Base-by-base conservation (phyloP, 2,329 filamentous ascomycete genomes). In the Arthrobotrys megalospora region DNA sequence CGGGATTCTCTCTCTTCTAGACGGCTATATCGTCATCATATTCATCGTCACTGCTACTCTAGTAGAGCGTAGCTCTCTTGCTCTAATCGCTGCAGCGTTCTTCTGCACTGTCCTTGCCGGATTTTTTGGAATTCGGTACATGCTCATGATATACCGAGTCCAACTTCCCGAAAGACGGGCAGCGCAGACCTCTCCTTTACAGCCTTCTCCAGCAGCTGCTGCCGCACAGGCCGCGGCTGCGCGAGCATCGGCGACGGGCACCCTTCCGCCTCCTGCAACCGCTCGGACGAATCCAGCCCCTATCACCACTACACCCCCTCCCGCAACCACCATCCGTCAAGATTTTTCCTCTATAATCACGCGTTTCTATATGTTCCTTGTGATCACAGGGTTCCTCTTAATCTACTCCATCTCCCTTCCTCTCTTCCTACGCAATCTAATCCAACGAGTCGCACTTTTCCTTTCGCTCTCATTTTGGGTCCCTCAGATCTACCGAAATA, bases 401-500 rank as follows among this genome's bases (percentile, higher is more conserved):
- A 85, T 90, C 38, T 88, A 88, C 11, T 90, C 90, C 6, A 86
- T 86, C 16, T 88, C 89, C 1, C 91, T 90, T 89, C 86, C 88
- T 0, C 83, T 84, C 6, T 82, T 88, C 48, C 65, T 79, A 41
- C 89, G 90, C 41, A 85, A 87, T 24, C 82, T 86, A 63, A 91
- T 91, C 83, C 86, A 89, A 81, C 89, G 94, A 83, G 80, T 87
- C 1, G 85, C 97, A 21, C 88, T 89, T 1, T 90, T 95, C 81
- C 80, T 88, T 66, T 97, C 97, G 83, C 89, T 97, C 52, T 97
- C 94, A 19, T 91, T 97, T 83, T 98, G 95, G 95, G 83, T 91
- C 0, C 95, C 96, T 0, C 96, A 99, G 84, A 97, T 98, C 81
- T 89, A 92, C 83, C 92, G 96, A 79, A 99, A 99, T 24, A 72